Evolutionary conservation across 495 filamentous ascomycete species (phyloP), one percentile per base, ranked within the genome.

Genomic region (Hypoxylon fuscum): DNA sequence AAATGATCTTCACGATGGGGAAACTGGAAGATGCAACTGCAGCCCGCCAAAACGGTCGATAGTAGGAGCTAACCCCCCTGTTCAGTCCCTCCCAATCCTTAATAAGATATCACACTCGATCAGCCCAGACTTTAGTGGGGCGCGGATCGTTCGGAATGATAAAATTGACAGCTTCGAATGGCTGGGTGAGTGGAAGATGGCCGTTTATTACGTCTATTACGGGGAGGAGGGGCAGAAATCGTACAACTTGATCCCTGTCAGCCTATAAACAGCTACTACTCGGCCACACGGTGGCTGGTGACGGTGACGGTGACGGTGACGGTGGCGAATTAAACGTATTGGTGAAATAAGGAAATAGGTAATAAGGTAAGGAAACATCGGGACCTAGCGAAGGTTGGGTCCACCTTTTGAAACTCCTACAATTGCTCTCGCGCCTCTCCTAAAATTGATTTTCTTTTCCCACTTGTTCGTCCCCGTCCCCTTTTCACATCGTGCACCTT

Each of bases 121-220:
- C 47, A 38, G 31, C 20, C 18, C 47, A 37, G 9, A 38, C 5
- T 32, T 20, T 15, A 15, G 29, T 55, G 55, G 62, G 38, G 47
- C 53, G 41, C 63, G 63, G 63, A 66, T 66, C 57, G 20, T 11
- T 42, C 63, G 63, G 63, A 66, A 57, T 34, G 42, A 59, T n/a
- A 40, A 55, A 31, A 40, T 40, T 52, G 25, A 17, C 22, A 44
- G 38, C n/a, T n/a, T n/a, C n/a, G 51, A 54, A 54, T 21, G 17
- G n/a, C 22, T 38, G 20, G 7, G 22, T 49, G 31, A 22, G 31
- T 20, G 31, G 37, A 47, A 50, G 22, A 9, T n/a, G 22, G 10
- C 48, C 25, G 53, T 58, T 58, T 53, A 53, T 58, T 53, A 57
- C 52, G 15, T 44, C 5, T 46, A 14, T 9, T 43, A 53, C 52